phyloP scores from a whole-genome alignment of 1,284 basidiomycete species.

The Cutaneotrichosporon sp. region DNA sequence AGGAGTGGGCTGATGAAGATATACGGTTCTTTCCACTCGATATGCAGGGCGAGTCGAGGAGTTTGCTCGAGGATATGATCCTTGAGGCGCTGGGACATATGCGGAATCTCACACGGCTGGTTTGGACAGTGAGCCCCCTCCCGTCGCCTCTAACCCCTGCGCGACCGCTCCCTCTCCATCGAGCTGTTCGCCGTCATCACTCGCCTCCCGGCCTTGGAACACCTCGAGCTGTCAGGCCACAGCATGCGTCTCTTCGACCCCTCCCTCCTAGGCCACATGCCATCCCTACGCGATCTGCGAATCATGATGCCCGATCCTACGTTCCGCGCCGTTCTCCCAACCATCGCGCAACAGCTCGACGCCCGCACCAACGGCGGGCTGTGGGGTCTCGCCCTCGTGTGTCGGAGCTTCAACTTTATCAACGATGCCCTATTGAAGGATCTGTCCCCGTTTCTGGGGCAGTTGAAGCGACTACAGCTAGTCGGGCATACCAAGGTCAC shows the following conservation, averaged over 20 bases:
- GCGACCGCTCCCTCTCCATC: constrained; percentile 45
- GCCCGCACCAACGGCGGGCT: constrained; percentile 32
- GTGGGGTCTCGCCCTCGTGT: constrained; percentile 43
- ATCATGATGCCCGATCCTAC: constrained; percentile 50
- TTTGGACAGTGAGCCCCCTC: constrained; percentile 46
- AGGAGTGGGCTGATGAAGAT: constrained; percentile 29
- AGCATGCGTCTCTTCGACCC: constrained; percentile 44
- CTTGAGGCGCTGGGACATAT: constrained; percentile 36
- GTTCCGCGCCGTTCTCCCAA: constrained; percentile 31
- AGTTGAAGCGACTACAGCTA: constrained; percentile 40
- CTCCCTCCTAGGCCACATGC: constrained; percentile 30
- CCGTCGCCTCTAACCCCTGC: constrained; percentile 24
- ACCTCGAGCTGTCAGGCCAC: constrained; percentile 50
- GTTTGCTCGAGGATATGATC: constrained; percentile 40
- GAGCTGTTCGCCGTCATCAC: constrained; percentile 38
- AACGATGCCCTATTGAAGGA: constrained; percentile 39
- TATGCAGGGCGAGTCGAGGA: constrained; percentile 34
- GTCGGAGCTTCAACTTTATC: constrained; percentile 21
- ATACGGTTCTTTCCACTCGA: constrained; percentile 49
- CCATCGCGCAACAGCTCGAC: constrained; percentile 28
- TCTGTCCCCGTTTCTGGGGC: constrained; percentile 32
- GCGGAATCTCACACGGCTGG: constrained; percentile 40
- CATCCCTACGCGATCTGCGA: constrained; percentile 40
- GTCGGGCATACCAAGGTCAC: constrained; percentile 46
- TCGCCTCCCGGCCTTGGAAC: constrained; percentile 27